phyloP scores from a whole-genome alignment of 345 rosid species.

The Corchorus olitorius region DNA sequence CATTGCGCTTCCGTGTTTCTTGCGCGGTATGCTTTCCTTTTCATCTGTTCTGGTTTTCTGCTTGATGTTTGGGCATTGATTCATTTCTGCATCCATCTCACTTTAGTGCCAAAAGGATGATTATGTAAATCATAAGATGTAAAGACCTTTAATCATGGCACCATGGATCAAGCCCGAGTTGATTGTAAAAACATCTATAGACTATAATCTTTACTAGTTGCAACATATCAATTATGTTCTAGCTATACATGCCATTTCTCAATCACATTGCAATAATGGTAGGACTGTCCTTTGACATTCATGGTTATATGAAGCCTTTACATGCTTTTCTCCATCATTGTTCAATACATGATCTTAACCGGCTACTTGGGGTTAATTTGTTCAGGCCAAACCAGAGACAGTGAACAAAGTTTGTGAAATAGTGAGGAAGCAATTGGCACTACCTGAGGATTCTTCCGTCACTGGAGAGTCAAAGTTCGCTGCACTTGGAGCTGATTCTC shows the following conservation, averaged over 20 bases:
- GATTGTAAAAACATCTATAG: neutral
- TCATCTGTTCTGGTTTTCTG: neutral
- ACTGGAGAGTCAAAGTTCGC: slow-evolving; percentile 55
- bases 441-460: slow-evolving; percentile 36
- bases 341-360: neutral
- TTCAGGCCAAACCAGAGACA: slow-evolving; percentile 65
- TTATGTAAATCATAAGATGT: neutral
- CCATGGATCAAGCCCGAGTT: neutral
- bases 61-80: neutral
- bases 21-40: slow-evolving; percentile 46
- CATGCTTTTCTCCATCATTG: neutral
- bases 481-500: slow-evolving; percentile 79
- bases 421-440: slow-evolving; percentile 67
- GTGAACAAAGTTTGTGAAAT: slow-evolving; percentile 56
- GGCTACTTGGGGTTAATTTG: neutral
- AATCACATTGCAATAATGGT: neutral
- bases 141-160: neutral
- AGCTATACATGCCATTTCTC: neutral
- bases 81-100: neutral
- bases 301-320: neutral
- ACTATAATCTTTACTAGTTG: neutral
- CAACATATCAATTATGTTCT: neutral
- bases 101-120: neutral
- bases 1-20: slow-evolving; percentile 33
- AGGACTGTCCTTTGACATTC: neutral